Evolutionary conservation across 2,329 filamentous ascomycete species (phyloP).

Genomic region (Fusarium armeniacum): DNA sequence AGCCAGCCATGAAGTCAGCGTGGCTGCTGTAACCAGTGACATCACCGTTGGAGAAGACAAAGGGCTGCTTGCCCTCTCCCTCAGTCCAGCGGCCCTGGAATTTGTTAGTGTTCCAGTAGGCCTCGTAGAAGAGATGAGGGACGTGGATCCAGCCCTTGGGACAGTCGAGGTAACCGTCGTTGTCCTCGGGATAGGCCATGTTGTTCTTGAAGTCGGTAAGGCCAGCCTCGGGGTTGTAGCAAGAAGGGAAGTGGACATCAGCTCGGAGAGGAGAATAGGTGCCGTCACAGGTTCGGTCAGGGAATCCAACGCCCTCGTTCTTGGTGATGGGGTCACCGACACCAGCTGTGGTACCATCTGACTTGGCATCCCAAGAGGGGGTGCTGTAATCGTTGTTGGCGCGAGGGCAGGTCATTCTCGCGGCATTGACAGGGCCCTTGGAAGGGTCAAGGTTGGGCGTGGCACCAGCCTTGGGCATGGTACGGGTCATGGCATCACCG

Average conservation of each 20-base stretch:
- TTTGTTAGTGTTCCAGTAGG: constrained; percentile 71
- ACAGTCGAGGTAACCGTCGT: constrained; percentile 67
- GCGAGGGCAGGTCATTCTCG: constrained; percentile 74
- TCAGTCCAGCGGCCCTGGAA: constrained; percentile 68
- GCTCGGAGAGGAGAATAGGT: constrained; percentile 72
- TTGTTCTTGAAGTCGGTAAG: constrained; percentile 73
- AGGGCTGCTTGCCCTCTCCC: constrained; percentile 70
- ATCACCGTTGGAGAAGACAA: constrained; percentile 78
- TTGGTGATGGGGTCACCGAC: constrained; percentile 68
- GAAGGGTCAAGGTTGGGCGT: constrained; percentile 65
- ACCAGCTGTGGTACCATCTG: constrained; percentile 68
- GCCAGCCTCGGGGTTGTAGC: constrained; percentile 76
- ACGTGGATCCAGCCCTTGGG: constrained; percentile 67
- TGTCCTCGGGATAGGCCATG: constrained; percentile 72
- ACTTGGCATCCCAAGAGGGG: constrained; percentile 67
- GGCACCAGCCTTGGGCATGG: constrained; percentile 68
- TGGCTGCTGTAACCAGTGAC: constrained; percentile 78
- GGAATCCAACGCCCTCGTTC: constrained; percentile 75
- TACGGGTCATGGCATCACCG: constrained; percentile 72
- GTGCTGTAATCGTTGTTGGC: constrained; percentile 60
- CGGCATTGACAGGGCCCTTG: constrained; percentile 65
- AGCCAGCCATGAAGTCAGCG: constrained; percentile 80
- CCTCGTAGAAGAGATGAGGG: constrained; percentile 71
- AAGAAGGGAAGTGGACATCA: constrained; percentile 80
- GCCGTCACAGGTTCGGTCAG: constrained; percentile 76